Evolutionary conservation across 2,329 filamentous ascomycete species (phyloP).

Genomic region (Diplodia scrobiculata): DNA sequence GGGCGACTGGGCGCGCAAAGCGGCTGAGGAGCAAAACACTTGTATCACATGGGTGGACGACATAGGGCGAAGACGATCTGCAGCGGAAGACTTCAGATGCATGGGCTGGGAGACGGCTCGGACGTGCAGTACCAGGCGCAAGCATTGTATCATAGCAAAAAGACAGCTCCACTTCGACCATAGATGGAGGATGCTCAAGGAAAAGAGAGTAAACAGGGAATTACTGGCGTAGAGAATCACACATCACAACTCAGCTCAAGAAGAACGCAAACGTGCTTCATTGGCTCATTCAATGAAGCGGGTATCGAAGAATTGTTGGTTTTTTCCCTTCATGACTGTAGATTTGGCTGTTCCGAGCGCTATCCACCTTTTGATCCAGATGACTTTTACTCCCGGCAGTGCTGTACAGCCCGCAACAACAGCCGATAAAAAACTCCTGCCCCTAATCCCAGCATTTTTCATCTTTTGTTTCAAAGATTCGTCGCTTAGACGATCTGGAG

Average conservation of each 20-base stretch:
- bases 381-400: constrained; percentile 28
- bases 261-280: constrained; percentile 29
- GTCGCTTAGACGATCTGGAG: constrained; percentile 84
- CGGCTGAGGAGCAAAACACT: not conserved
- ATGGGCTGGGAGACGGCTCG: not conserved
- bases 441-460: constrained; percentile 17
- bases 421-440: constrained; percentile 26
- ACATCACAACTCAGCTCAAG: constrained; percentile 22
- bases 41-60: not conserved
- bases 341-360: constrained; percentile 30
- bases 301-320: constrained; percentile 26
- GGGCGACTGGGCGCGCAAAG: too few relatives aligned
- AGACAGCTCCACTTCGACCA: not conserved
- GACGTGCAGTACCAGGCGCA: not conserved
- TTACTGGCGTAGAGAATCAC: not conserved
- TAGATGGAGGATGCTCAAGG: not conserved
- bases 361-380: constrained; percentile 29
- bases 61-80: not conserved
- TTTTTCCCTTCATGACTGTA: constrained; percentile 28
- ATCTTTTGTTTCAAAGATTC: constrained; percentile 3
- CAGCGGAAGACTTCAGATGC: not conserved
- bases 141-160: constrained; percentile 14
- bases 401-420: constrained; percentile 18
- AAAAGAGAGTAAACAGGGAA: not conserved
- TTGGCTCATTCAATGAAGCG: constrained; percentile 23